Conservation (phyloP, 306 rosid species). For the Cicer chorassanicum region DNA sequence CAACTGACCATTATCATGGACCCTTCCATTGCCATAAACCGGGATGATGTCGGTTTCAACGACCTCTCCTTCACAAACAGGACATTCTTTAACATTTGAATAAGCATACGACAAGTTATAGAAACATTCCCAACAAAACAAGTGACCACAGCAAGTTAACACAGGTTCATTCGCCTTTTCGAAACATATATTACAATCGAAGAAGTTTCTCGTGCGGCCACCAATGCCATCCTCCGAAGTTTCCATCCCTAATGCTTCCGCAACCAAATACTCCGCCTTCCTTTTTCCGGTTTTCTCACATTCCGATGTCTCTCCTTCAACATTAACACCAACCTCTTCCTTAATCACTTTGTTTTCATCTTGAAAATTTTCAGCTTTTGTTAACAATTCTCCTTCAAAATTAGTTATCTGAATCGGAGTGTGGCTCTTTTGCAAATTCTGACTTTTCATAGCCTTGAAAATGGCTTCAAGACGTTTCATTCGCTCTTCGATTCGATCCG, state of each 20-base stretch:
- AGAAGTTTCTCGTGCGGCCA: constrained; percentile 51
- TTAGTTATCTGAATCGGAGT: constrained; percentile 45
- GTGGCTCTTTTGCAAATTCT: constrained; percentile 46
- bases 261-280: constrained; percentile 51
- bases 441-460: constrained; percentile 59
- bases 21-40: constrained; percentile 61
- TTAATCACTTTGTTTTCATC: constrained; percentile 10
- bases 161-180: constrained; percentile 68
- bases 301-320: constrained; percentile 28
- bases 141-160: constrained; percentile 86
- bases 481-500: constrained; percentile 60
- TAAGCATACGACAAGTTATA: constrained; percentile 57
- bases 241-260: constrained; percentile 62
- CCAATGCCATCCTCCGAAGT: constrained; percentile 29
- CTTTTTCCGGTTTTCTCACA: constrained; percentile 36
- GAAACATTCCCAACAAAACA: constrained; percentile 92
- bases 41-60: constrained; percentile 59
- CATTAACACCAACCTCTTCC: constrained; percentile 36
- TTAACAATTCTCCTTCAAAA: constrained; percentile 32
- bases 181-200: constrained; percentile 69
- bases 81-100: constrained; percentile 69
- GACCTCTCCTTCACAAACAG: constrained; percentile 75
- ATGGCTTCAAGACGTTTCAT: constrained; percentile 63
- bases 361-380: constrained; percentile 29
- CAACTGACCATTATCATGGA: constrained; percentile 24